Conservation (phyloP, 495 filamentous ascomycete genomes). For the Penicillium flavigenum region DNA sequence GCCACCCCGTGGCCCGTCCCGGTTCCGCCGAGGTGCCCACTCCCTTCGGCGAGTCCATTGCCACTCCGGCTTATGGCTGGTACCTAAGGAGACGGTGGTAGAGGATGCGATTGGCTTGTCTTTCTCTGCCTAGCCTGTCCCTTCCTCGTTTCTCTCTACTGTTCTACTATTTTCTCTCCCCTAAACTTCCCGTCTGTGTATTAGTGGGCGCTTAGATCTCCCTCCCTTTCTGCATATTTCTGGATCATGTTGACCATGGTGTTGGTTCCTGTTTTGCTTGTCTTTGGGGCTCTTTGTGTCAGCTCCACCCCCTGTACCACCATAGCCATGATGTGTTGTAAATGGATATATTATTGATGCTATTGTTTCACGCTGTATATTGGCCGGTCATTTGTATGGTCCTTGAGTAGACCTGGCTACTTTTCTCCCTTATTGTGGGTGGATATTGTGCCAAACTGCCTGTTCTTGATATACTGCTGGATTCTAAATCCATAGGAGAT, state of each 20-base stretch:
- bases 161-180: constrained; percentile 12
- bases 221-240: constrained; percentile 32
- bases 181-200: constrained; percentile 34
- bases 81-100: constrained; percentile 81
- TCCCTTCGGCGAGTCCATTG: constrained; percentile 64
- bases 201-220: constrained; percentile 40
- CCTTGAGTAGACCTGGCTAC: not conserved
- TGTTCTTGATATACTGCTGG: not conserved
- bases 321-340: constrained; percentile 34
- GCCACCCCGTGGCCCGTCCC: constrained; percentile 89
- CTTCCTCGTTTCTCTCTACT: constrained; percentile 22
- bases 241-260: constrained; percentile 35
- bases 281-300: constrained; percentile 16
- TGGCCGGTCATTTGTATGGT: not conserved
- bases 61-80: constrained; percentile 86
- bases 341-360: constrained; percentile 27
- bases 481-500: not conserved
- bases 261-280: constrained; percentile 32
- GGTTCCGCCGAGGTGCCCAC: constrained; percentile 88
- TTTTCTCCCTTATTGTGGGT: not conserved
- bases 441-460: not conserved
- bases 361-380: not conserved
- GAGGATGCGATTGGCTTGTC: constrained; percentile 9
- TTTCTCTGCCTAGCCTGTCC: constrained; percentile 13
- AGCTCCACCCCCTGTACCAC: constrained; percentile 27